Evolutionary conservation across 2,329 filamentous ascomycete species (phyloP).

Genomic region (Monilinia fructicola): DNA sequence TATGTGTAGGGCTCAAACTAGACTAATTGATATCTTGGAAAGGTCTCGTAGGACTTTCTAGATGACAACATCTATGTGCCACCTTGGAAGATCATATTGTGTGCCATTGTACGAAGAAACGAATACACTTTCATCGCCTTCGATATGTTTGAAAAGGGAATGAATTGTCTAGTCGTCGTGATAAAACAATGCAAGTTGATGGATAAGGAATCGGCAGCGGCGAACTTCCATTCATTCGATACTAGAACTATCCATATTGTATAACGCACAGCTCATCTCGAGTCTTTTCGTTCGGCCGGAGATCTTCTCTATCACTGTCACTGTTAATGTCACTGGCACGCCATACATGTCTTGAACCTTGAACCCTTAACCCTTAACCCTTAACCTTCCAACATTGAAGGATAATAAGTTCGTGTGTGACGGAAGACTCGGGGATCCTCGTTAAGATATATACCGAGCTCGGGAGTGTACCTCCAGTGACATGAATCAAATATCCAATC

Average conservation of each 20-base stretch:
- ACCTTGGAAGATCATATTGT: not conserved
- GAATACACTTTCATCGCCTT: not conserved
- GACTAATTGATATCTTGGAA: not conserved
- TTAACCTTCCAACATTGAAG: no score
- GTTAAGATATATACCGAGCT: not conserved
- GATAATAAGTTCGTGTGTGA: not conserved
- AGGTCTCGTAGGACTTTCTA: not conserved
- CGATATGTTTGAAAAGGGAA: not conserved
- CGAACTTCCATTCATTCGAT: not conserved
- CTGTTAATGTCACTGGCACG: not conserved
- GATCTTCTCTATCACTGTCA: not conserved
- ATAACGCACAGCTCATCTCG: not conserved
- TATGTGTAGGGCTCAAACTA: no score
- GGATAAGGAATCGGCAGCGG: not conserved
- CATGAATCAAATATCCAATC: no score
- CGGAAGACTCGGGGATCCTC: constrained; percentile 4
- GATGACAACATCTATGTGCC: not conserved
- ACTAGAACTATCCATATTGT: not conserved
- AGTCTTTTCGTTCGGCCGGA: not conserved
- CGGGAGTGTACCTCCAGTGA: not conserved
- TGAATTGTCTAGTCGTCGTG: not conserved
- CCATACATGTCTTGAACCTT: not conserved
- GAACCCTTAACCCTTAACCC: no score
- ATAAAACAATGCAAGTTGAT: not conserved
- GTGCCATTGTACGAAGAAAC: not conserved